Percentiles rank a stretch among this genome's conserved stretches.
Evolutionary conservation across 495 filamentous ascomycete species (phyloP).

Genomic region (Aspergillus cristatus): DNA sequence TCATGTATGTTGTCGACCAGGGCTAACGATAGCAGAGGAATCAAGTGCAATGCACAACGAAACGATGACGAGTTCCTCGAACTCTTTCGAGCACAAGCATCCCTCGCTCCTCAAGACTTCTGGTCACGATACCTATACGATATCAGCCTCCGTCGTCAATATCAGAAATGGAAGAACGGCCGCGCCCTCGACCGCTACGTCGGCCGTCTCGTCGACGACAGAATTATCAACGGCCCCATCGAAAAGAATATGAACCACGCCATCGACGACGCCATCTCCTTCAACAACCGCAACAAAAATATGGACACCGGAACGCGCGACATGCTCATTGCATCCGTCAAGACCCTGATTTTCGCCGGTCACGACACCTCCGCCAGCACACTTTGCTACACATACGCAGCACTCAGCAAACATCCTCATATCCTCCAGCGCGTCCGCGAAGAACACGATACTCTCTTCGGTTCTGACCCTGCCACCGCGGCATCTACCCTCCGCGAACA

Average conservation of each 20-base stretch:
- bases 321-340: not conserved
- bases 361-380: conserved; percentile 27
- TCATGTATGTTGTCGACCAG: conserved; percentile 1
- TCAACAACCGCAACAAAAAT: not conserved
- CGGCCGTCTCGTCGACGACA: conserved; percentile 1
- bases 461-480: conserved; percentile 14
- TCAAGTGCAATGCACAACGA: conserved; percentile 1
- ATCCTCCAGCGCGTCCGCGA: conserved; percentile 25
- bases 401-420: conserved; percentile 35
- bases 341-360: conserved; percentile 21
- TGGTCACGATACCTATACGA: conserved; percentile 5
- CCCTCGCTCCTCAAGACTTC: conserved; percentile 3
- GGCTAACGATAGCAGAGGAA: not conserved
- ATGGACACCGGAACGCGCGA: not conserved
- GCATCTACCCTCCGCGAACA: conserved; percentile 14
- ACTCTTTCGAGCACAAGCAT: conserved; percentile 2
- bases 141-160: conserved; percentile 2
- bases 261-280: conserved; percentile 2
- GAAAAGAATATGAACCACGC: not conserved
- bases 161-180: conserved; percentile 2
- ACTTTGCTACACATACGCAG: conserved; percentile 27
- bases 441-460: conserved; percentile 37
- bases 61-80: conserved; percentile 3
- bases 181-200: conserved; percentile 3
- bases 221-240: not conserved